These are phyloP conservation scores for Macrolepiota dolichaula DNA, from an alignment of 768 basidiomycete species.

Conservation along the genomic window DNA sequence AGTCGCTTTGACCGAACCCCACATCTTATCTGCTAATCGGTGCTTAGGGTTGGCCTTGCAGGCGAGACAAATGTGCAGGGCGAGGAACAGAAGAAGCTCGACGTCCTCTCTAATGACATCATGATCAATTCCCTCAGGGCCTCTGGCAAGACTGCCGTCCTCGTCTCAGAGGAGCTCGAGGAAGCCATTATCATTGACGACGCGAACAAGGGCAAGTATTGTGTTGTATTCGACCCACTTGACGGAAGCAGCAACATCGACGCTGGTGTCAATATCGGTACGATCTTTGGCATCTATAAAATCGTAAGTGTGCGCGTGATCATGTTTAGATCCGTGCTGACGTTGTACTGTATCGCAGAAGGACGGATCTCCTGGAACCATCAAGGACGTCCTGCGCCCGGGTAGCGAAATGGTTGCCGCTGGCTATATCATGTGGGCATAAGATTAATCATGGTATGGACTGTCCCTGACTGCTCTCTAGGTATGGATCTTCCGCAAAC, in stretches of 20 bases:
- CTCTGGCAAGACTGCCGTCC: constrained; percentile 94
- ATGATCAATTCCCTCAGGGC: constrained; percentile 97
- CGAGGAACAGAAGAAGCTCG: constrained; percentile 99
- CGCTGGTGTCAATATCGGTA: constrained; percentile 96
- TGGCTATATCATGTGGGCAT: constrained; percentile 88
- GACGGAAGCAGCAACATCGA: constrained; percentile 98
- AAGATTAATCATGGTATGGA: constrained; percentile 4
- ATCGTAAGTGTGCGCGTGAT: constrained; percentile 53
- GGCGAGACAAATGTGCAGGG: constrained; percentile 97
- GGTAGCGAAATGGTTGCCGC: constrained; percentile 97
- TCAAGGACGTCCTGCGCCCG: constrained; percentile 88
- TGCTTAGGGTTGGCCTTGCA: constrained; percentile 86
- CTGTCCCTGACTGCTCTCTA: constrained; percentile 15
- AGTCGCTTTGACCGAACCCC: constrained; percentile 25
- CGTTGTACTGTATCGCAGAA: constrained; percentile 38
- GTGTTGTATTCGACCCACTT: constrained; percentile 97
- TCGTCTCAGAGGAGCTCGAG: constrained; percentile 95
- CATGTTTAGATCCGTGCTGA: constrained; percentile 4
- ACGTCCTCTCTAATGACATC: constrained; percentile 97
- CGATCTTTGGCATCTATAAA: constrained; percentile 96
- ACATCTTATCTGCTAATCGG: constrained; percentile 6
- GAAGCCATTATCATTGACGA: constrained; percentile 90
- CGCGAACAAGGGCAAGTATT: constrained; percentile 80
- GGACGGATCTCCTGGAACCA: constrained; percentile 71
- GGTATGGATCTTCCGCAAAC: constrained; percentile 92